Evolutionary conservation across 2,329 filamentous ascomycete species (phyloP).

Genomic region (Calonectria hawksworthii): DNA sequence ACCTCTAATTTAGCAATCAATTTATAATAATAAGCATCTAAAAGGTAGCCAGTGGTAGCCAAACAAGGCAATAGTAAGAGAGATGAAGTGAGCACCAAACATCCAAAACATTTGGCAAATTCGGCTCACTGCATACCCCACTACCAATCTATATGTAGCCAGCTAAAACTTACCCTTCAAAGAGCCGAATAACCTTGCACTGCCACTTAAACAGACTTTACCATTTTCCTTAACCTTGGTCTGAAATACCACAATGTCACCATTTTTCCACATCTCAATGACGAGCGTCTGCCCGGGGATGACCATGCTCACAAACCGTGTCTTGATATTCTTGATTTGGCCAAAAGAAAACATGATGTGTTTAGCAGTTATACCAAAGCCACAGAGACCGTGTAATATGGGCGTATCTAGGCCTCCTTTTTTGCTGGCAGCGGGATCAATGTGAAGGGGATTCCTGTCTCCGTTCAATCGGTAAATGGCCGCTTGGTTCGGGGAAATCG

Average conservation of each 20-base stretch:
- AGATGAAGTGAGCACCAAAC: no score
- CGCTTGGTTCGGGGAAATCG: constrained; percentile 91
- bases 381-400: constrained; percentile 96
- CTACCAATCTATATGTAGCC: no score
- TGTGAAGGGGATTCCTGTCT: constrained; percentile 96
- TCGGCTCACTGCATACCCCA: no score
- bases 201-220: constrained; percentile 74
- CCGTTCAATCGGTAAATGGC: constrained; percentile 93
- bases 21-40: no score
- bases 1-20: no score
- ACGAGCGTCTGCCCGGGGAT: constrained; percentile 88
- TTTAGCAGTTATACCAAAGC: constrained; percentile 91
- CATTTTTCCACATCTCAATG: constrained; percentile 96
- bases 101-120: no score
- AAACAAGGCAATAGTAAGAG: no score
- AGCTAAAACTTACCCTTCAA: not conserved
- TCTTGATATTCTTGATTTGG: constrained; percentile 90
- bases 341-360: constrained; percentile 89
- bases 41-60: no score
- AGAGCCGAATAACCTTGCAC: not conserved
- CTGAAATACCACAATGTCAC: constrained; percentile 84
- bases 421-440: constrained; percentile 94
- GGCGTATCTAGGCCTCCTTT: constrained; percentile 94
- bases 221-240: constrained; percentile 91
- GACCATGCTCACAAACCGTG: constrained; percentile 88